Evolutionary conservation across 225 moss, liverwort and hornwort genomes (phyloP).

Genomic region (Asterella californica): DNA sequence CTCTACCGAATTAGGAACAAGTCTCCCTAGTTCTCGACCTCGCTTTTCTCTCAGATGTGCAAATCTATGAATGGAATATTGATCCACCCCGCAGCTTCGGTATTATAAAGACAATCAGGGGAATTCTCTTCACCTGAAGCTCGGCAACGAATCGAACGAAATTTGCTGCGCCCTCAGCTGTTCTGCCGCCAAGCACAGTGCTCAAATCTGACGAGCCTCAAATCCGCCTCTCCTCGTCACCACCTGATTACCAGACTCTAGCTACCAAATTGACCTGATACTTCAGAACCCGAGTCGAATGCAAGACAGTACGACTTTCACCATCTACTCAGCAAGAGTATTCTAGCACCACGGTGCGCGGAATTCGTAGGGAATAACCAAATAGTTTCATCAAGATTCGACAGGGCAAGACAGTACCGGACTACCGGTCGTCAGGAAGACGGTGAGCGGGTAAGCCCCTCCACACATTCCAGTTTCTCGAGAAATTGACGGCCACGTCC

Average conservation of each 20-base stretch:
- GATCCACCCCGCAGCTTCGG: neutral
- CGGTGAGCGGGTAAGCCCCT: neutral
- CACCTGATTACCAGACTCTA: neutral
- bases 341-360: neutral
- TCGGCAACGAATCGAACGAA: neutral
- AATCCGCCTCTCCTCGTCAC: neutral
- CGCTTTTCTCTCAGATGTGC: neutral
- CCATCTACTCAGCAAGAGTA: constrained; percentile 7
- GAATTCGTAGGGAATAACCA: too few relatives aligned
- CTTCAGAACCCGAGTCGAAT: neutral
- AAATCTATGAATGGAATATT: neutral
- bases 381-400: too few relatives aligned
- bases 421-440: too few relatives aligned
- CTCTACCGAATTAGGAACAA: neutral
- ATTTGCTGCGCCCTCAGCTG: neutral
- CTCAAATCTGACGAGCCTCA: neutral
- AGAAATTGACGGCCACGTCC: neutral
- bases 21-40: neutral
- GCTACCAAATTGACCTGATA: neutral
- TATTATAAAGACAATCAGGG: neutral
- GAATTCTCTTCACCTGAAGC: neutral
- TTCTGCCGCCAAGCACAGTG: neutral
- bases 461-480: neutral
- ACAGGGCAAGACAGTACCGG: too few relatives aligned
- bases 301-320: neutral